Conservation (phyloP, 2,329 filamentous ascomycete species). For the Colletotrichum musicola region DNA sequence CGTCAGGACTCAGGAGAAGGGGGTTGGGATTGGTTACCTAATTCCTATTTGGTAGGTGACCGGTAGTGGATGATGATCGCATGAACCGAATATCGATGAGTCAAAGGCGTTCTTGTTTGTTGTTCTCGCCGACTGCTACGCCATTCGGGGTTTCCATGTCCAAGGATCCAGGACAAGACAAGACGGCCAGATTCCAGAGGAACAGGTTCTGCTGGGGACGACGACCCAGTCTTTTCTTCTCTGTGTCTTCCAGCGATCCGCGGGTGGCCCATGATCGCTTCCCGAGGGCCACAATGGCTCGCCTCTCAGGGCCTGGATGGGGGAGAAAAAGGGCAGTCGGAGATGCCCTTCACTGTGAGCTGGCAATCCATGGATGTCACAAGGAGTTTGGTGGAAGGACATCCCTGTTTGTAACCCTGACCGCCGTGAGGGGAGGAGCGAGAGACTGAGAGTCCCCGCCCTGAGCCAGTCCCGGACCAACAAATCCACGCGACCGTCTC, state of each 20-base stretch:
- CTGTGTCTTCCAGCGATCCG: conserved; percentile 26
- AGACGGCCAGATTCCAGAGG: not conserved
- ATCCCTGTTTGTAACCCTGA: conserved; percentile 35
- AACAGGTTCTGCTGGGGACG: not conserved
- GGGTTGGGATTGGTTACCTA: not conserved
- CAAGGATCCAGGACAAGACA: not conserved
- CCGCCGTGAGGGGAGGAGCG: conserved; percentile 19
- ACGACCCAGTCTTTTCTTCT: conserved; percentile 27
- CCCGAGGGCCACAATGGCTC: too few relatives aligned
- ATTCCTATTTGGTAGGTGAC: not conserved
- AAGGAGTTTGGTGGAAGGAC: conserved; percentile 29
- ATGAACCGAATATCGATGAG: conserved; percentile 12
- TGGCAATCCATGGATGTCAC: conserved; percentile 26
- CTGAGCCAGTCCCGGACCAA: conserved; percentile 22
- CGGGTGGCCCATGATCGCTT: conserved; percentile 20
- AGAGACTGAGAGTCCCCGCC: not conserved
- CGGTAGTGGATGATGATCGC: not conserved
- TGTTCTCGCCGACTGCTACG: conserved; percentile 1
- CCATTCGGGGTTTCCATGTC: conserved; percentile 15
- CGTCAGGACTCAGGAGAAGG: conserved; percentile 3
- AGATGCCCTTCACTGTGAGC: conserved; percentile 22
- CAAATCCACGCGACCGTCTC: conserved; percentile 23
- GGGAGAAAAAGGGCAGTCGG: conserved; percentile 7
- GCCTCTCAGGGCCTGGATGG: not conserved
- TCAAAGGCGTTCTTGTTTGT: conserved; percentile 11